Evolutionary conservation across 2,329 filamentous ascomycete species (phyloP).

Genomic region (Cercospora zeina): DNA sequence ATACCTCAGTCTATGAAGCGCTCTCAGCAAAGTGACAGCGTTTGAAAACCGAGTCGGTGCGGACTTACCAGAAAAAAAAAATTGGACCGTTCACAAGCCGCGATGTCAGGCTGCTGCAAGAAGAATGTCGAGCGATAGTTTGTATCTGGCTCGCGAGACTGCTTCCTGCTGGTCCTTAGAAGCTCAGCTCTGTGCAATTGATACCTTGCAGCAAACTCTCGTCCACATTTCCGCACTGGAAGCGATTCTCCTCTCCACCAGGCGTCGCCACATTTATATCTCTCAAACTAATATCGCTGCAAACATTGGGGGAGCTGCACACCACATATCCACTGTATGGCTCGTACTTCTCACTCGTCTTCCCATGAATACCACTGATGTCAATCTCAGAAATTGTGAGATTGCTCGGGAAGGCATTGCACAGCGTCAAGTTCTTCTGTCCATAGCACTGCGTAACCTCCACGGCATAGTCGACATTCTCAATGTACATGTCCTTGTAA

Average conservation of each 20-base stretch:
- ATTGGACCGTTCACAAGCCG: not conserved
- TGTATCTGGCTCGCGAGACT: not conserved
- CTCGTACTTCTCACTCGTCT: constrained; percentile 50
- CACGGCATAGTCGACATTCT: constrained; percentile 66
- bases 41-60: too few species aligned
- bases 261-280: constrained; percentile 35
- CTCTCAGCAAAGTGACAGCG: not conserved
- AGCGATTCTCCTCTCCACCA: constrained; percentile 33
- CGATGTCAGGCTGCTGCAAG: not conserved
- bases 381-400: constrained; percentile 58
- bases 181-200: constrained; percentile 33
- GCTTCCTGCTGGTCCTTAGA: not conserved
- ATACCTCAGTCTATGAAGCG: not conserved
- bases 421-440: constrained; percentile 63
- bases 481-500: constrained; percentile 61
- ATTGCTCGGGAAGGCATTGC: constrained; percentile 58
- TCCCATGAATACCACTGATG: constrained; percentile 59
- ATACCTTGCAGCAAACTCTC: constrained; percentile 36
- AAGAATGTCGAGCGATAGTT: not conserved
- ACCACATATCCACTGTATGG: constrained; percentile 48
- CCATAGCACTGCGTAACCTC: constrained; percentile 67
- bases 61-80: too few species aligned
- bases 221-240: constrained; percentile 39
- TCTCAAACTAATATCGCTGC: constrained; percentile 51
- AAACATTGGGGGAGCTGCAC: constrained; percentile 50